Evolutionary conservation across 495 filamentous ascomycete genomes (phyloP).

Genomic region (Cetradonia linearis): DNA sequence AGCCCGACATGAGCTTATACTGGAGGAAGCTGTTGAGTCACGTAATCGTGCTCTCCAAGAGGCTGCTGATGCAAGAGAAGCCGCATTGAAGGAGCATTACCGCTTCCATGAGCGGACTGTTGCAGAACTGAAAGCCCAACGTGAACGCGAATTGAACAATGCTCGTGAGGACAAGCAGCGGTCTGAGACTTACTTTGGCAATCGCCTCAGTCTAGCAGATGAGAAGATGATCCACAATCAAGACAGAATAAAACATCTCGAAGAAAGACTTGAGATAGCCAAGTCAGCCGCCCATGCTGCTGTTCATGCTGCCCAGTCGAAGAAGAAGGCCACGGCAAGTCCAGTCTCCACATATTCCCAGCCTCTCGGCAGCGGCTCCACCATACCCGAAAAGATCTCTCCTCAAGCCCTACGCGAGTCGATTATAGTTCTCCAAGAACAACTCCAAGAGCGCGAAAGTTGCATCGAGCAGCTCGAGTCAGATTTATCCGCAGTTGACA

Average conservation of each 20-base stretch:
- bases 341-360: slow-evolving; percentile 33
- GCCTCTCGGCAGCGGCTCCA: slow-evolving; percentile 35
- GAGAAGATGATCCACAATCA: slow-evolving; percentile 71
- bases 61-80: slow-evolving; percentile 50
- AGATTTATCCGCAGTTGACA: slow-evolving; percentile 52
- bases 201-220: slow-evolving; percentile 64
- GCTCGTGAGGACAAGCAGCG: slow-evolving; percentile 62
- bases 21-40: slow-evolving; percentile 60
- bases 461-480: slow-evolving; percentile 80
- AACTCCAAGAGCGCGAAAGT: slow-evolving; percentile 85
- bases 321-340: slow-evolving; percentile 37
- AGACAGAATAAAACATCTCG: slow-evolving; percentile 69
- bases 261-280: slow-evolving; percentile 79
- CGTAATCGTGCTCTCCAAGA: slow-evolving; percentile 42
- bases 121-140: slow-evolving; percentile 49
- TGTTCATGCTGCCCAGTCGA: slow-evolving; percentile 65
- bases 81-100: slow-evolving; percentile 56
- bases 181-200: slow-evolving; percentile 53
- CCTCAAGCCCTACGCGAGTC: slow-evolving; percentile 91
- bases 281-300: slow-evolving; percentile 84
- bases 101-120: slow-evolving; percentile 64
- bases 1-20: slow-evolving; percentile 61
- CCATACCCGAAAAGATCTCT: slow-evolving; percentile 73
- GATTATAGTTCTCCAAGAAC: slow-evolving; percentile 89
- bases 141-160: slow-evolving; percentile 63